These are phyloP conservation scores for Clavispora asparagi DNA, from an alignment of 805 yeast genomes.

Conservation along the genomic window DNA sequence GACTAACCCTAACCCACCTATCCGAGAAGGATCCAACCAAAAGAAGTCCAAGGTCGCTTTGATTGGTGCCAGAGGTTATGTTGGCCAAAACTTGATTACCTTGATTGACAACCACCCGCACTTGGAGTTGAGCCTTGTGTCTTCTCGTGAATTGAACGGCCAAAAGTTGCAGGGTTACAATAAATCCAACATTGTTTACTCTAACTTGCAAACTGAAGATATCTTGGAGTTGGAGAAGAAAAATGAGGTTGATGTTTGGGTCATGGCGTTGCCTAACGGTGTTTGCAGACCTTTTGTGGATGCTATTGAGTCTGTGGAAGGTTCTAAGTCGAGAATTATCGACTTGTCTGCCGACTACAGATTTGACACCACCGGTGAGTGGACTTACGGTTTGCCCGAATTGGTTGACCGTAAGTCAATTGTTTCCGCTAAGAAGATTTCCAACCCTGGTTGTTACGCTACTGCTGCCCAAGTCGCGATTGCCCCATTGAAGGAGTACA, in stretches of 20 bases:
- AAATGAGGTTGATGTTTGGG: slow-evolving; percentile 90
- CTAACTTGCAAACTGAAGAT: slow-evolving; percentile 84
- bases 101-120: slow-evolving; percentile 84
- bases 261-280: slow-evolving; percentile 98
- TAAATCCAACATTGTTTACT: slow-evolving; percentile 73
- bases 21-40: slow-evolving; percentile 56
- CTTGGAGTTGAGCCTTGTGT: slow-evolving; percentile 85
- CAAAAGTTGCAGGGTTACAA: slow-evolving; percentile 82
- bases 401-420: slow-evolving; percentile 64
- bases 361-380: slow-evolving; percentile 80
- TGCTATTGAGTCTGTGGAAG: slow-evolving; percentile 63
- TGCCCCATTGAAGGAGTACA: slow-evolving; percentile 72
- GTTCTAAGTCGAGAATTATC: slow-evolving; percentile 71
- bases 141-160: slow-evolving; percentile 92
- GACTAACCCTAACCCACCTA: slow-evolving; percentile 67
- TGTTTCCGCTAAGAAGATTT: slow-evolving; percentile 68
- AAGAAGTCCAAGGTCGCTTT: slow-evolving; percentile 74
- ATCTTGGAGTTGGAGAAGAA: slow-evolving; percentile 70
- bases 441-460: slow-evolving; percentile 99
- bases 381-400: slow-evolving; percentile 97
- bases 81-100: slow-evolving; percentile 89
- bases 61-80: slow-evolving; percentile 97
- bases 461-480: slow-evolving; percentile 94
- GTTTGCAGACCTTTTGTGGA: slow-evolving; percentile 87
- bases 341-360: slow-evolving; percentile 96